Percentiles rank a stretch among this genome's conserved stretches.
These are phyloP conservation scores for Ascoidea tarda DNA, from an alignment of 805 yeast genomes.

Conservation along the genomic window DNA sequence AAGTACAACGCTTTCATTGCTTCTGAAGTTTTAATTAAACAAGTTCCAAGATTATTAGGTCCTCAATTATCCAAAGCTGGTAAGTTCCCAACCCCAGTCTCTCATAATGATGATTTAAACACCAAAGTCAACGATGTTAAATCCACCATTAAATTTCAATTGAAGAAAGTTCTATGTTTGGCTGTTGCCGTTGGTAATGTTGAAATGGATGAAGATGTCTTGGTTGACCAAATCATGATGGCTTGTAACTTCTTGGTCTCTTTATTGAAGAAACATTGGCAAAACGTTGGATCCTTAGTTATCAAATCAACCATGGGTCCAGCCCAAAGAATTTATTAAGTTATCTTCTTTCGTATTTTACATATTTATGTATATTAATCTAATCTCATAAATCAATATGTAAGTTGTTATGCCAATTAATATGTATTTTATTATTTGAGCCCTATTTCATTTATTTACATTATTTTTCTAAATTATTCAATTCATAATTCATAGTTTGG, in stretches of 20 bases:
- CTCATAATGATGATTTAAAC: conserved; percentile 97
- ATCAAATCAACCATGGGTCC: conserved; percentile 99
- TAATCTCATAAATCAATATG: no score
- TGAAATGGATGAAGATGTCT: conserved; percentile 94
- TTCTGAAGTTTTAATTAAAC: conserved; percentile 98
- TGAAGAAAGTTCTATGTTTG: conserved; percentile 98
- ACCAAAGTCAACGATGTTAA: conserved; percentile 92
- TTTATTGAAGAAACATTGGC: conserved; percentile 99
- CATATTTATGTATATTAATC: no score
- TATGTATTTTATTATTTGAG: no score
- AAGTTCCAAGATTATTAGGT: conserved; percentile 99
- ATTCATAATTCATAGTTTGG: neutral
- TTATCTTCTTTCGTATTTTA: conserved; percentile 4
- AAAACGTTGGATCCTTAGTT: conserved; percentile 98
- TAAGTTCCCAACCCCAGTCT: conserved; percentile 99
- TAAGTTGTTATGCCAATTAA: no score
- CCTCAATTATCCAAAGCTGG: conserved; percentile 99
- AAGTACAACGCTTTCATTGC: conserved; percentile 99
- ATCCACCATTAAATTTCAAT: conserved; percentile 99
- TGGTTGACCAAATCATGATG: conserved; percentile 97
- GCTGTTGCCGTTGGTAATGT: conserved; percentile 99
- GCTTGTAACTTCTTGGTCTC: conserved; percentile 98
- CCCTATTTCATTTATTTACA: no score
- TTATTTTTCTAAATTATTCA: no score
- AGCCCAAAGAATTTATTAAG: conserved; percentile 97